phyloP scores from a whole-genome alignment of 768 basidiomycete species.

The Sarcomyxa edulis region DNA sequence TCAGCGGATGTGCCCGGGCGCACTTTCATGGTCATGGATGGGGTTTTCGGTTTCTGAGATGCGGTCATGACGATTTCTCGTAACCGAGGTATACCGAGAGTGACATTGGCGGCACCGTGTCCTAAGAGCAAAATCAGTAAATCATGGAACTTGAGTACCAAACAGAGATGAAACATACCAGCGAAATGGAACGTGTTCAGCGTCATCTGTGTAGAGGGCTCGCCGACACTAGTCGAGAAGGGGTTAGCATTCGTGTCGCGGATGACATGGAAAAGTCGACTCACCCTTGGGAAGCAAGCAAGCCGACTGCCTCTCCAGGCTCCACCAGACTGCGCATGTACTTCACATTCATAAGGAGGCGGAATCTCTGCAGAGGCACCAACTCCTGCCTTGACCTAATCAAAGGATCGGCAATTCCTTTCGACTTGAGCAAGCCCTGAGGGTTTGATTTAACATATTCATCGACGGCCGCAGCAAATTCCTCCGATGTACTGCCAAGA shows the following conservation, averaged over 20 bases:
- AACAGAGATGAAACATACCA: slow-evolving; percentile 56
- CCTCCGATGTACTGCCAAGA: slow-evolving; percentile 90
- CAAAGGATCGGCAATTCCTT: slow-evolving; percentile 22
- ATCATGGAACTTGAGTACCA: background rate
- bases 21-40: slow-evolving; percentile 89
- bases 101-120: slow-evolving; percentile 98
- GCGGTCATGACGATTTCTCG: slow-evolving; percentile 99
- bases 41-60: slow-evolving; percentile 91
- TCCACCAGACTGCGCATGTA: slow-evolving; percentile 93
- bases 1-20: slow-evolving; percentile 42
- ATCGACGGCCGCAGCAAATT: slow-evolving; percentile 76
- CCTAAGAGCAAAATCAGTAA: slow-evolving; percentile 49
- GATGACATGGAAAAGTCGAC: slow-evolving; percentile 14
- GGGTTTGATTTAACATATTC: slow-evolving; percentile 78
- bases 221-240: slow-evolving; percentile 70
- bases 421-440: slow-evolving; percentile 34
- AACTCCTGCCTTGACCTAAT: slow-evolving; percentile 41
- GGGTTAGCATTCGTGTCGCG: background rate
- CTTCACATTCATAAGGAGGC: slow-evolving; percentile 81
- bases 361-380: slow-evolving; percentile 58
- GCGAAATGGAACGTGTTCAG: slow-evolving; percentile 99
- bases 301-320: slow-evolving; percentile 96
- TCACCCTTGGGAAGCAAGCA: slow-evolving; percentile 95
- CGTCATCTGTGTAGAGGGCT: slow-evolving; percentile 99
- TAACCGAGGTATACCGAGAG: slow-evolving; percentile 95